Conservation (phyloP, 352 stramenopile species). For the Ophiocytium majus region DNA sequence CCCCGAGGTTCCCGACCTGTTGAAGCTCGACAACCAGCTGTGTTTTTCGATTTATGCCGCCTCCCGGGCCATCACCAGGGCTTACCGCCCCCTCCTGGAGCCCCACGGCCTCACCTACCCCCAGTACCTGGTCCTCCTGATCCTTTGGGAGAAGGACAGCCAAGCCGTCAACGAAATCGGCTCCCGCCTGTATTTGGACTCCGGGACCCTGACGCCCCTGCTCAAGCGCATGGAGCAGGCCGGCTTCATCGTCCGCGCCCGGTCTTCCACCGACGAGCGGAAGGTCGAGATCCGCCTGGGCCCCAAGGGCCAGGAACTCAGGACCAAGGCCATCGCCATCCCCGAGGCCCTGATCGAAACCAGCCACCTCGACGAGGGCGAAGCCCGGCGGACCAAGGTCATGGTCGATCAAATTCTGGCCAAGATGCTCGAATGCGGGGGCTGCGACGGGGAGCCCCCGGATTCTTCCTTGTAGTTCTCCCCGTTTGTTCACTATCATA, state of each 20-base stretch:
- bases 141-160: constrained; percentile 7
- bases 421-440: too few species aligned
- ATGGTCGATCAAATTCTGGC: too few species aligned
- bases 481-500: too few species aligned
- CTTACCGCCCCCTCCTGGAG: background rate
- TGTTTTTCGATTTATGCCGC: background rate
- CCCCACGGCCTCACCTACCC: constrained; percentile 1
- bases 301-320: background rate
- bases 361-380: too few species aligned
- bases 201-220: background rate
- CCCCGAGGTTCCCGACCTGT: too few species aligned
- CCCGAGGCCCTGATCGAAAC: background rate
- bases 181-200: background rate
- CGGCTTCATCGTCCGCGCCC: background rate
- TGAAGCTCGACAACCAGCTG: constrained; percentile 8
- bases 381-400: too few species aligned
- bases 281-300: background rate
- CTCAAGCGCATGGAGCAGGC: background rate
- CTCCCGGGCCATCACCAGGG: background rate
- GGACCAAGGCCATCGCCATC: background rate
- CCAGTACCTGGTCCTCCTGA: background rate
- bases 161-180: background rate
- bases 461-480: too few species aligned
- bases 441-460: too few species aligned
- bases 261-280: background rate